Evolutionary conservation across 768 basidiomycete species (phyloP), one percentile per base, ranked within the genome.

Genomic region (Trametes punicea): DNA sequence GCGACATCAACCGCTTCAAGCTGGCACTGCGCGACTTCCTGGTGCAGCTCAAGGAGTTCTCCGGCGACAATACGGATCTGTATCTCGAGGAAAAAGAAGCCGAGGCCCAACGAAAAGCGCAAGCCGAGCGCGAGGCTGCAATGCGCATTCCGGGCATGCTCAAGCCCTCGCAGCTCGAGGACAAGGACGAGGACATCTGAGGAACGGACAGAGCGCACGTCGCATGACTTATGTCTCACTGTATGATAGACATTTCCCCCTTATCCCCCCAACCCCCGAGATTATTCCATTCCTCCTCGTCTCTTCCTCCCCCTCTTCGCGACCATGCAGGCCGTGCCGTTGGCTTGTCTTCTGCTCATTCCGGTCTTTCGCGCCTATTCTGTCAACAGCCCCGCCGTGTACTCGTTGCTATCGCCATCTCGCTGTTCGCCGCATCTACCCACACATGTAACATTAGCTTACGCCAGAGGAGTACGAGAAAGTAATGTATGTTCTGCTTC

Each of bases 91-190:
- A 98, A 73, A 96, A 93, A 73, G 95, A 98, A 70, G 81, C 82
- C 3, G 96, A 96, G 71, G 77, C 79, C 20, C 81, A 86, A 68
- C 78, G 75, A 70, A 88, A 90, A 74, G 85, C 83, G 0, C 83
- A 88, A 62, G 88, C 85, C 57, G 94, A 97, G 73, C 87, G 87
- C 49, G 84, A 93, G 74, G 81, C 87, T 33, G 93, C 94, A 23
- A 89, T 91, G 81, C 83, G 90, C 62, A 93, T 98, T 57, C 96
- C 95, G n/a, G 97, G 97, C 36, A 90, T 98, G 89, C 81, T 98
- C 70, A 97, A 97, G 73, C 95, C 94, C 36, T 90, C 88, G 64
- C 92, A 95, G 72, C 68, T 98, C 70, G 92, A 95, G 68, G 94
- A 96, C 74, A 90, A 89, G 74, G 93, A 95, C 68, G 89, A 91